Base-by-base conservation (phyloP, 2,329 filamentous ascomycete genomes). In the Phaeomoniella chlamydospora region DNA sequence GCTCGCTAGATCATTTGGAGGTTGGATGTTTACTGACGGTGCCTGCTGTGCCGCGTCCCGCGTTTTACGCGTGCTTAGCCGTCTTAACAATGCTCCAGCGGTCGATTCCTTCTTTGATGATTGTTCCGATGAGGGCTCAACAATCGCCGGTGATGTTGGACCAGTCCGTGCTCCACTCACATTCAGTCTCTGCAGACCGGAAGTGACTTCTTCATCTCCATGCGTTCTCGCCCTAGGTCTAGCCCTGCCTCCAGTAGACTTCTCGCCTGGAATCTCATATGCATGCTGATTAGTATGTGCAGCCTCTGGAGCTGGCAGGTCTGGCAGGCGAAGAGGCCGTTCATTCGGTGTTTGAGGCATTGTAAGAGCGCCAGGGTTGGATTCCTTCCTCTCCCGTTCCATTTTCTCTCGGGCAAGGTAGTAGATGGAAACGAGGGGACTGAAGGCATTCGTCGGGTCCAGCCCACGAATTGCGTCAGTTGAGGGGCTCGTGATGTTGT, bases 361-460 rank as follows among this genome's bases (percentile, higher is more conserved):
- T 14, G 64, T 64, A 17, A 70, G 50, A 38, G 70, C 70, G 15
- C 74, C 72, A 34, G 77, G 72, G 40, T 75, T 77, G 26, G 60
- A 55, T 45, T 74, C 70, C 15, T 62, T 52, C 32, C 64, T 59
- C 49, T 96, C 87, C 22, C 84, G 76, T 17, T 92, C 84, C 43
- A 85, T 75, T 61, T 96, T 96, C 62, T 98, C 90, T 46, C 76
- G 79, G n/a, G 94, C 90, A 3, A 98, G 71, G 50, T 93, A 93
- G 57, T 98, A 98, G 11, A 98, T 79, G 1, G 90, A 96, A 5
- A 96, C 68, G 11, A 96, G 65, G 5, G 90, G 90, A 48, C 82
- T 88, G 55, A 83, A 98, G 3, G 90, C 90, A 55, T 96, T 96
- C 39, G 93, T 63, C 1, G 90, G 87, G 50, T 98, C 90, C 38